Base-by-base conservation (phyloP, 768 basidiomycete species). In the Neoboletus magnificus region DNA sequence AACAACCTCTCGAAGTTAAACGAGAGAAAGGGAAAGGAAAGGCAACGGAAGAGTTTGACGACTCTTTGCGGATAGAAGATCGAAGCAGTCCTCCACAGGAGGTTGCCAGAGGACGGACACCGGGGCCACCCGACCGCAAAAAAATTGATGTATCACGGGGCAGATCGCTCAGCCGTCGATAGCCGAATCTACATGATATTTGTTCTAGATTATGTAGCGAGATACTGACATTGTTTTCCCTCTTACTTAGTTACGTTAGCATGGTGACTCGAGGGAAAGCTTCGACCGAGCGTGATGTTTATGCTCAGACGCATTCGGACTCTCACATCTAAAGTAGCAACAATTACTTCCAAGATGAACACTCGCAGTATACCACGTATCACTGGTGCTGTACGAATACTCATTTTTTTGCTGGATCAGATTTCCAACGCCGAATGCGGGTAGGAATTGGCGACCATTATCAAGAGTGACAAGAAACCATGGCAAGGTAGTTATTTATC, bases 371-470 rank as follows among this genome's bases (percentile, higher is more conserved):
- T 66, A 66, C 48, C 47, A 18, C 59, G 49, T 30, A 69, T 66
- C 58, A 56, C 56, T 40, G 40, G 55, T 25, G 18, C 51, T 58
- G 63, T 66, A 68, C 45, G 63, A 57, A 52, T 37, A 12, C 53
- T 44, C 32, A 54, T 43, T 44, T 35, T 22, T 27, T 43, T 43
- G 16, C 22, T 49, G 50, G 37, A 30, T 53, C 50, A 49, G 49
- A 59, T 48, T 52, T 61, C 47, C 54, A n/a, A 61, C n/a, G 10
- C 53, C 46, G 39, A 46, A 55, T 33, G 40, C 42, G 52, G 53
- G 36, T 66, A 92, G 90, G 83, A 88, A 66, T 82, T 93, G 45
- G 85, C 84, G 20, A 70, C 73, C 30, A 69, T 90, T 56, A 84
- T 92, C 61, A 91, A 86, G 71, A 82, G 80, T 65, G 79, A 77